phyloP scores from a whole-genome alignment of 495 filamentous ascomycete genomes.

The Hypoxylon fragiforme region DNA sequence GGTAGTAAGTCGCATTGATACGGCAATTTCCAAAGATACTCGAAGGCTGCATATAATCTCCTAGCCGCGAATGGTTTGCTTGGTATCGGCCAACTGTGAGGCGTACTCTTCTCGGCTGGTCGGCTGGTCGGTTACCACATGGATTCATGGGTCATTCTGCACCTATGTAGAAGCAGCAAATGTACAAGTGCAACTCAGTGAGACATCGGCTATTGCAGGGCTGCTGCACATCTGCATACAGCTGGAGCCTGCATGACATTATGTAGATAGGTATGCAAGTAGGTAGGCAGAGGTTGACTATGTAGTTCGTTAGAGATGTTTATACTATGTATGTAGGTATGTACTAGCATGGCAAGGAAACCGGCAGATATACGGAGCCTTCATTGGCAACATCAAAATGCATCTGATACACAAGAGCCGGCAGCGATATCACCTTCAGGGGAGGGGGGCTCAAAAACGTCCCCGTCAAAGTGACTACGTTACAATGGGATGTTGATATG shows the following conservation, averaged over 20 bases:
- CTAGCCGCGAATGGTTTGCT: slow-evolving; percentile 23
- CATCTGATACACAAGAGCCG: slow-evolving; percentile 6
- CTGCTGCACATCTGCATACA: slow-evolving; percentile 8
- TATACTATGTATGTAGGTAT: too few species aligned
- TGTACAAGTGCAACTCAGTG: slow-evolving; percentile 30
- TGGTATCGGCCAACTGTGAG: slow-evolving; percentile 2
- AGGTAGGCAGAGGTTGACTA: slow-evolving; percentile 9
- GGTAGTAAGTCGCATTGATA: slow-evolving; percentile 29
- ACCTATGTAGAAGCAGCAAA: slow-evolving; percentile 15
- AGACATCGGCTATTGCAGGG: slow-evolving; percentile 15
- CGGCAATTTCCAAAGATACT: slow-evolving; percentile 32
- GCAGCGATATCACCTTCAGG: slow-evolving; percentile 19
- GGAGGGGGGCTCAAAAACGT: slow-evolving; percentile 16
- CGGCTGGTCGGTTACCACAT: slow-evolving; percentile 12
- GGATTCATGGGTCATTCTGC: slow-evolving; percentile 11
- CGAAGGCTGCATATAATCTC: slow-evolving; percentile 17
- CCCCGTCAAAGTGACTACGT: slow-evolving; percentile 13
- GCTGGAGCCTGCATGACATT: slow-evolving; percentile 23
- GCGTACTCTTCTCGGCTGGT: slow-evolving; percentile 11
- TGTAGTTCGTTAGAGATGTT: slow-evolving; percentile 3
- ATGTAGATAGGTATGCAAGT: too few species aligned
- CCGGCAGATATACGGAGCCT: slow-evolving; percentile 2
- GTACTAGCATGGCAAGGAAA: slow-evolving; percentile 7
- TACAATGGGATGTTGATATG: slow-evolving; percentile 28
- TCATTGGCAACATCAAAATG: slow-evolving; percentile 17